Evolutionary conservation across 306 rosid species (phyloP), one percentile per base, ranked within the genome.

Genomic region (Crotalaria pallida): DNA sequence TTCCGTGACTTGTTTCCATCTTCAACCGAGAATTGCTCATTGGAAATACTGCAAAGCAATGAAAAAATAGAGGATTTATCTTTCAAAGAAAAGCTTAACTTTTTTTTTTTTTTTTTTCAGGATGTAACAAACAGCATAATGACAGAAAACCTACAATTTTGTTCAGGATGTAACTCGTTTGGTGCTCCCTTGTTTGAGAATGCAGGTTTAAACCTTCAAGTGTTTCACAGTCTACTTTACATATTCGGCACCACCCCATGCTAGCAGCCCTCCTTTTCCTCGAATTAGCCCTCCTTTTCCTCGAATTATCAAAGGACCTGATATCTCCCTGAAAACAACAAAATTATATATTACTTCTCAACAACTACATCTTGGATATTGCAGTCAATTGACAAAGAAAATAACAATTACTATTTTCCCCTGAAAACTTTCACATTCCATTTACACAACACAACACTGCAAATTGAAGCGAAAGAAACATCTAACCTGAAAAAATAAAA

Each of bases 241-340:
- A 95, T 69, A 95, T 88, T 51, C 99, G 88, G 79, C 99, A 95
- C 99, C 99, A 91, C 17, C 99, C 99, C 90, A 81, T 87, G 87
- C 81, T 84, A 65, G 78, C 73, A 63, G n/a, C n/a, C n/a, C n/a
- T n/a, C n/a, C n/a, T n/a, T n/a, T n/a, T n/a, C n/a, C n/a, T n/a
- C n/a, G n/a, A n/a, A n/a, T n/a, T n/a, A n/a, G 81, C 76, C 74
- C 83, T 95, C 82, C 96, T 89, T 82, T 86, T 94, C 80, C 90
- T 87, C 66, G 65, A 58, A 69, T 80, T 87, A 78, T 85, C 95
- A 75, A 91, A 87, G 34, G 87, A 67, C 38, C 85, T 92, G 58
- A 63, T 52, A n/a, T 89, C 96, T 74, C 92, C 91, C 97, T 94
- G 83, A 75, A 53, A 73, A 73, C 60, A 67, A 45, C 64, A 78